Evolutionary conservation across 176 grass and related monocot genomes (phyloP).

Genomic region (Alopecurus myosuroides): DNA sequence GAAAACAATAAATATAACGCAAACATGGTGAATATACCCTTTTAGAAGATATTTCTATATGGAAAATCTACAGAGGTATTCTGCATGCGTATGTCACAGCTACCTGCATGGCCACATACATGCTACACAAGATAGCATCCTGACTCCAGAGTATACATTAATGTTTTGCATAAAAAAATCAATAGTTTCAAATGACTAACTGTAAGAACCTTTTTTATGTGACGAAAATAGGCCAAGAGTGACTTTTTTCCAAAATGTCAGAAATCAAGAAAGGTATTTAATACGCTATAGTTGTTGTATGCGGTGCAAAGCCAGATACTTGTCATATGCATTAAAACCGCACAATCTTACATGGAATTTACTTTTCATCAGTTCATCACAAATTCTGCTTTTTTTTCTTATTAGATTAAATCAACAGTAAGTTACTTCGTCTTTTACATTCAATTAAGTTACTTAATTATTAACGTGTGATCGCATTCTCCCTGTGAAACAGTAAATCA

Average conservation of each 20-base stretch:
- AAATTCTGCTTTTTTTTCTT: not conserved
- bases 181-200: not conserved
- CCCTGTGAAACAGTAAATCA: conserved; percentile 60
- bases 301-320: not conserved
- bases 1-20: not conserved
- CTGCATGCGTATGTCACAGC: not conserved
- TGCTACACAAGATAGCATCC: conserved; percentile 1
- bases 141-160: not conserved
- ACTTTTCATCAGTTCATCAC: not conserved
- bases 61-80: not conserved
- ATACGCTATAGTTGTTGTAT: not conserved
- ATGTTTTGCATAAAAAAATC: not conserved
- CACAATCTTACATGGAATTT: not conserved
- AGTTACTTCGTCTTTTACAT: not conserved
- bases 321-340: not conserved
- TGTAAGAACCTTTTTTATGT: not conserved
- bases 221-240: not conserved
- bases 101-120: not conserved
- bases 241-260: not conserved
- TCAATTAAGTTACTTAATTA: not conserved
- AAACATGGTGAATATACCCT: not conserved
- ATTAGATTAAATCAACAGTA: conserved; percentile 3
- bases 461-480: conserved; percentile 19
- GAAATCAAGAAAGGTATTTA: not conserved
- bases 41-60: not conserved